Evolutionary conservation across 2,329 filamentous ascomycete species (phyloP), one percentile per base, ranked within the genome.

Genomic region (Ophiognomonia clavigignenti-juglandacearum): DNA sequence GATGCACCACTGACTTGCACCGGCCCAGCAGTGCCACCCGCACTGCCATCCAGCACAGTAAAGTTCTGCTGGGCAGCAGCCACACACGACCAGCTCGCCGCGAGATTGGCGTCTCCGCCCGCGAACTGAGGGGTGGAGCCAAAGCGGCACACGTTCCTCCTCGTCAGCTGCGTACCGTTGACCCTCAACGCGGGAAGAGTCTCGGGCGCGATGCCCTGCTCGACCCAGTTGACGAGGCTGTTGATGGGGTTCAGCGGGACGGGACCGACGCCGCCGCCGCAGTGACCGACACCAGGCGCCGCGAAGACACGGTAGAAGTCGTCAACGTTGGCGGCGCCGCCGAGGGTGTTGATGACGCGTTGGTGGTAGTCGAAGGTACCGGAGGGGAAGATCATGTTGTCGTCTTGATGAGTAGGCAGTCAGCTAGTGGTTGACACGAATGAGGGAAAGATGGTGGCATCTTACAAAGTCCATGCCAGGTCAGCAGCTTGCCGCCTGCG

Each of bases 241-340:
- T 35, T 35, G 32, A 35, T 35, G 14, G 32, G 32, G n/a, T 35
- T 35, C 32, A 35, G 10, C 32, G 61, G 60, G 38, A 52, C 45
- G 3, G 53, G 56, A 8, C 62, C 60, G 2, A 31, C 14, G 1
- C 61, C 61, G 8, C 55, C 53, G n/a, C 38, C 44, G 51, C 64
- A 66, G 52, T 67, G 64, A 4, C 46, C 51, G 24, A 64, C 31
- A 0, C 64, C 64, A 0, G 64, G 59, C 4, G 59, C 55, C 18
- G 54, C 44, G 37, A 61, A 67, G 31, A 61, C 54, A 9, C 62
- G 56, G 44, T 61, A 67, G 51, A 61, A 65, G 26, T 54, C 47
- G 40, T 57, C 45, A 4, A 48, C 43, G 6, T 53, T 47, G 0
- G 47, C 43, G 19, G 52, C 34, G 6, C 50, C 14, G 6, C 42